Conservation (phyloP, 108 stramenopile species). For the Hondaea fermentalgiana region DNA sequence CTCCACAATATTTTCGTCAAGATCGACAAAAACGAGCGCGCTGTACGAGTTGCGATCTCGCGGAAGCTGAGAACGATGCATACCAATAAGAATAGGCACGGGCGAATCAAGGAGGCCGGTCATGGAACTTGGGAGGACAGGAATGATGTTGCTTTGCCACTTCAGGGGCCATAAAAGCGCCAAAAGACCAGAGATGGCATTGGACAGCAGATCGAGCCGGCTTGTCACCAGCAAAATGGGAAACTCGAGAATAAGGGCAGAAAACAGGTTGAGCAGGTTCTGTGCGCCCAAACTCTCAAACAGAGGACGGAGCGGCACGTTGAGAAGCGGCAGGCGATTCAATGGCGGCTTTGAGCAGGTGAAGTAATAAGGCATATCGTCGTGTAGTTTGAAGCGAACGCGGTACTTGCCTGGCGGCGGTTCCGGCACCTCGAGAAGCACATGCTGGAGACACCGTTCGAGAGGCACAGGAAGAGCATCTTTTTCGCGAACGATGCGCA, state of each 20-base stretch:
- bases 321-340: constrained; percentile 8
- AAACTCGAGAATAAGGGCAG: background rate
- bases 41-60: background rate
- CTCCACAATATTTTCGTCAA: background rate
- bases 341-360: background rate
- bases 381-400: background rate
- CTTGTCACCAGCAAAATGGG: background rate
- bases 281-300: background rate
- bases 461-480: background rate
- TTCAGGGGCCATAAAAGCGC: background rate
- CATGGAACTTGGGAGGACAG: background rate
- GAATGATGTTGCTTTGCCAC: background rate
- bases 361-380: background rate
- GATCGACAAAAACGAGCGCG: background rate
- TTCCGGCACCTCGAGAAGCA: background rate
- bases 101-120: background rate
- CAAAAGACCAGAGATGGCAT: background rate
- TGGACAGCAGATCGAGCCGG: background rate
- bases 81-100: background rate
- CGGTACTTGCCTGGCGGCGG: constrained; percentile 2
- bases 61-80: background rate
- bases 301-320: background rate
- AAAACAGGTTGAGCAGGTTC: background rate
- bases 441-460: background rate
- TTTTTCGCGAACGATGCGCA: background rate